Evolutionary conservation across 306 rosid genomes (phyloP).

Genomic region (Vigna unguiculata): DNA sequence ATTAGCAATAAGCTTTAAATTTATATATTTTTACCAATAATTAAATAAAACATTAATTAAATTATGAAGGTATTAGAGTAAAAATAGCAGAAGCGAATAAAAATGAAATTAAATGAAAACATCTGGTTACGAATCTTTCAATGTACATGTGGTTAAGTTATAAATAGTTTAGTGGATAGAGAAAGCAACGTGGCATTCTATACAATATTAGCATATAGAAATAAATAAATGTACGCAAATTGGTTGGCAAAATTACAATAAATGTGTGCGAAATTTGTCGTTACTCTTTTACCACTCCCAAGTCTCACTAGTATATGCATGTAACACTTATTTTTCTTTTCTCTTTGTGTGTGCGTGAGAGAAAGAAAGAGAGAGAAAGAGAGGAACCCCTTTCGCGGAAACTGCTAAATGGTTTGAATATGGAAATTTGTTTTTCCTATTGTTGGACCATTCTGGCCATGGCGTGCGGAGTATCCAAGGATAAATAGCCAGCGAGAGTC

Average conservation of each 20-base stretch:
- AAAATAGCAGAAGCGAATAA: too few species aligned
- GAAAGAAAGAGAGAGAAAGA: not conserved
- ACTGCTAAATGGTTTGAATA: constrained; percentile 47
- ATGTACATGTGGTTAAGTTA: not conserved
- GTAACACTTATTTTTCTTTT: not conserved
- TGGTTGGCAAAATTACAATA: not conserved
- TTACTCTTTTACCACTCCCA: not conserved
- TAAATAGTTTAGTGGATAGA: not conserved
- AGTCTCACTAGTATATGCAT: not conserved
- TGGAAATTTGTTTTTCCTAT: constrained; percentile 7
- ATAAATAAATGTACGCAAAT: not conserved
- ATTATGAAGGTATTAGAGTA: too few species aligned
- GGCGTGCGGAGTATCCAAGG: constrained; percentile 45
- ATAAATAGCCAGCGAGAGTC: constrained; percentile 57
- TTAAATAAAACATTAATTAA: too few species aligned
- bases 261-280: constrained; percentile 4
- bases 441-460: constrained; percentile 45
- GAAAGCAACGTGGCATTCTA: not conserved
- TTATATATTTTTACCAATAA: too few species aligned
- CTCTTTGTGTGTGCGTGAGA: not conserved
- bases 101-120: too few species aligned
- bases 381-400: constrained; percentile 52
- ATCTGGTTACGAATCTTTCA: too few species aligned
- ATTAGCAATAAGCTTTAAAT: too few species aligned
- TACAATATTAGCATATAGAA: not conserved